Evolutionary conservation across 768 basidiomycete species (phyloP), one percentile per base, ranked within the genome.

Genomic region (Pleurotus citrinopileatus): DNA sequence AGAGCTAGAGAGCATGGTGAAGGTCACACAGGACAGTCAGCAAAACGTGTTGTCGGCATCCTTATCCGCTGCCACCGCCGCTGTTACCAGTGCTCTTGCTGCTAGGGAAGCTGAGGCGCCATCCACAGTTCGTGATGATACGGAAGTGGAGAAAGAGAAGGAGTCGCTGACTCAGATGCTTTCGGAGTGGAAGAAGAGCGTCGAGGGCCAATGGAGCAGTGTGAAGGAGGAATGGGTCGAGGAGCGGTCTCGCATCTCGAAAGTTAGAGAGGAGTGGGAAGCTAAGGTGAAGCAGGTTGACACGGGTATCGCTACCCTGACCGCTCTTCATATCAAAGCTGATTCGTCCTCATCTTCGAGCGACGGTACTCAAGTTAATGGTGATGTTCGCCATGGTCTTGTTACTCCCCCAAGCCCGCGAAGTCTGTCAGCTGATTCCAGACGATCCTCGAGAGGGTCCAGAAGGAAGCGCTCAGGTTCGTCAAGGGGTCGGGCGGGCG

Each of bases 201-300:
- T 94, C 20, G 92, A 94, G 60, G 87, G 85, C 7, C 82, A 86
- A 46, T 94, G 91, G 91, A 79, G 73, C 29, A 72, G 68, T 25
- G 85, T 94, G 27, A 82, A 86, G 60, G 86, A 91, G 59, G 88
- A 89, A 53, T 97, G 93, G 93, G 78, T 77, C 1, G 74, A 80
- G 32, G 94, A 97, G 68, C 77, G 93, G 3, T 87, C 87, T 56
- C 76, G 91, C 17, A 75, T 97, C 9, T 74, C 77, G 36, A 73
- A 78, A 17, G 91, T 91, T 10, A 77, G 86, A 44, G 84, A 89
- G 37, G 91, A 94, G 60, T 95, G 89, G 87, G 94, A 95, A 68
- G 69, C 55, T 4, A 77, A 82, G 52, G 72, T 80, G 50, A 72
- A 76, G 10, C 66, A 67, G 7, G 70, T 85, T n/a, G 55, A 53